A percentile compares a stretch with the other conserved stretches of the same genome.
Conservation (phyloP, 2,329 filamentous ascomycete genomes). For the Sporothrix globosa region DNA sequence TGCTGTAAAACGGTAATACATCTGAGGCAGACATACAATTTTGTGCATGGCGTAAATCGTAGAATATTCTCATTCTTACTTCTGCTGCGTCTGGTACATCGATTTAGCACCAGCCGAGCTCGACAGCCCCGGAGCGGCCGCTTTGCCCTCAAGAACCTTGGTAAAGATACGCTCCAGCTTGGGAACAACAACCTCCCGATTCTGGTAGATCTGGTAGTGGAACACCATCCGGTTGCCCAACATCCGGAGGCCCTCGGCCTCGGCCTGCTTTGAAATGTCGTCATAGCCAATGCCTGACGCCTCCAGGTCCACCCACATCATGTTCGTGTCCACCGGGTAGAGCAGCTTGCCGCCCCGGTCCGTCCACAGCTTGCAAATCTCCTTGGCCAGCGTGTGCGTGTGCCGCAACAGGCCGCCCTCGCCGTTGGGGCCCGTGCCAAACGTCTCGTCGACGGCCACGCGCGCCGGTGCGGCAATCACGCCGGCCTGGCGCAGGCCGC, state of each 20-base stretch:
- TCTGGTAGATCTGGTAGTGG: constrained; percentile 65
- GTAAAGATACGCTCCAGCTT: constrained; percentile 61
- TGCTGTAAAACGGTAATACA: too few species aligned
- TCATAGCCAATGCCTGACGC: constrained; percentile 53
- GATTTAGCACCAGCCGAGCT: background rate
- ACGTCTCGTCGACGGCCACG: constrained; percentile 79
- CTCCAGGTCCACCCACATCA: constrained; percentile 81
- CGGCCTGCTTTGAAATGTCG: constrained; percentile 48
- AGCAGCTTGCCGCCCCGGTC: constrained; percentile 68
- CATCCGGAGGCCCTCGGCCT: constrained; percentile 50
- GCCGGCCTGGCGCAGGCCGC: constrained; percentile 75
- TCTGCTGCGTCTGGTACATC: constrained; percentile 17
- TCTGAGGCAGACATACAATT: too few species aligned
- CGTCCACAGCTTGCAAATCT: constrained; percentile 66
- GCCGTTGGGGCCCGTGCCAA: constrained; percentile 60
- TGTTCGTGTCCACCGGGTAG: constrained; percentile 82
- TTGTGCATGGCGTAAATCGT: too few species aligned
- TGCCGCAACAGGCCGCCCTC: constrained; percentile 64
- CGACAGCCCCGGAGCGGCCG: background rate
- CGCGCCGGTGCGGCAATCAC: constrained; percentile 75
- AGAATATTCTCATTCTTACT: background rate
- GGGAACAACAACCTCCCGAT: constrained; percentile 61
- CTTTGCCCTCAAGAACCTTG: constrained; percentile 41
- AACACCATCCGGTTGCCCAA: constrained; percentile 51
- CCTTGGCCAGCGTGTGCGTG: constrained; percentile 65